A percentile compares a stretch with the other conserved stretches of the same genome.
These are phyloP conservation scores for Colletotrichum lentis DNA, from an alignment of 2,329 filamentous ascomycete species.

Conservation along the genomic window DNA sequence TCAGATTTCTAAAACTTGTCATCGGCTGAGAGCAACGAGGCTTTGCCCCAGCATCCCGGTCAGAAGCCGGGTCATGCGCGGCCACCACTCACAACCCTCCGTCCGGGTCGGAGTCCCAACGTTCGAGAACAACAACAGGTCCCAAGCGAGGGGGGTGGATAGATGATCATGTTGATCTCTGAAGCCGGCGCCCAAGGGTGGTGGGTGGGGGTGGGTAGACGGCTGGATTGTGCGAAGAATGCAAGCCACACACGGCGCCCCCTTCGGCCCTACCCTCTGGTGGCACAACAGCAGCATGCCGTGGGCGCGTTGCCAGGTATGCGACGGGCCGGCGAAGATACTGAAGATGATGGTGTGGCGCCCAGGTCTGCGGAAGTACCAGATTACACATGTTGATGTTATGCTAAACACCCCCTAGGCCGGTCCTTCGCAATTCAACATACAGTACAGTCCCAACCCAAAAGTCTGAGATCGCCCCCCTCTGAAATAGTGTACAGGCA, in stretches of 20 bases:
- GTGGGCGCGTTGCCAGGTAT: not conserved
- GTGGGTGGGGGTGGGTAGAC: not conserved
- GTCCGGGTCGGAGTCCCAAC: not conserved
- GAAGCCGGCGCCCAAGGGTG: conserved; percentile 1
- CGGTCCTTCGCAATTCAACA: conserved; percentile 19
- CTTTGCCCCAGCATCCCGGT: not conserved
- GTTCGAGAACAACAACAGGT: conserved; percentile 21
- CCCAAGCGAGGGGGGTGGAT: not conserved
- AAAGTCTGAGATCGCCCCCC: no score
- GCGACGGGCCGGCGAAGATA: conserved; percentile 11
- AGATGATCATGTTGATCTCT: not conserved
- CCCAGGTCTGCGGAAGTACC: not conserved
- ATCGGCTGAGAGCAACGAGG: not conserved
- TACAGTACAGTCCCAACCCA: no score
- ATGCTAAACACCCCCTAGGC: not conserved
- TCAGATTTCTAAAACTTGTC: conserved; percentile 8
- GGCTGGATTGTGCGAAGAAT: not conserved
- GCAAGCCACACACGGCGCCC: conserved; percentile 15
- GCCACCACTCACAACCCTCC: not conserved
- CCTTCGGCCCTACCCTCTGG: conserved; percentile 20
- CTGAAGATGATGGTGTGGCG: conserved; percentile 20
- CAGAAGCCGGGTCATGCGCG: not conserved
- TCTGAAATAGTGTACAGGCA: no score
- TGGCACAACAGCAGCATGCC: conserved; percentile 19
- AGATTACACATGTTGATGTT: conserved; percentile 6